phyloP scores from a whole-genome alignment of 768 basidiomycete genomes.

The Amanita exitialis region DNA sequence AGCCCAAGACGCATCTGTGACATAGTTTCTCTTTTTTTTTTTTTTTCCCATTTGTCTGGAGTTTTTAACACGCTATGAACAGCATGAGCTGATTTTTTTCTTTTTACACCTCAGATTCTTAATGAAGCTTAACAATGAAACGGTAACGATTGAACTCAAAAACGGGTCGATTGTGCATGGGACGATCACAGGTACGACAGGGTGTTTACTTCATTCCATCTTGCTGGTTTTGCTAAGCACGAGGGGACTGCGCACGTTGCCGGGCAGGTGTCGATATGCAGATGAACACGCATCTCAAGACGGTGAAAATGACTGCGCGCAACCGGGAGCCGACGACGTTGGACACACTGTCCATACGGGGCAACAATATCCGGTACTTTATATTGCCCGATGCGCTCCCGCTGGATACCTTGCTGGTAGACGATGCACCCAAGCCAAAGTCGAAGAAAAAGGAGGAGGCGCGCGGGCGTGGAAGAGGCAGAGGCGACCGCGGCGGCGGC shows the following conservation, averaged over 20 bases:
- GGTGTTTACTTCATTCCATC: neutral
- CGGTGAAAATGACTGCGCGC: conserved; percentile 91
- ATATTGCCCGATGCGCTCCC: conserved; percentile 97
- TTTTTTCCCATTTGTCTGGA: too few relatives aligned
- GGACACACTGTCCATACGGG: conserved; percentile 88
- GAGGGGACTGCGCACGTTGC: neutral
- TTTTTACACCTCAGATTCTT: conserved; percentile 54
- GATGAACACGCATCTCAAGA: conserved; percentile 99
- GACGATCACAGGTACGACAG: conserved; percentile 90
- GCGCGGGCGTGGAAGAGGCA: conserved; percentile 54
- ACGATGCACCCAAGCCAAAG: conserved; percentile 96
- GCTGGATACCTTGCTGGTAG: conserved; percentile 91
- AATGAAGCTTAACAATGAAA: conserved; percentile 99
- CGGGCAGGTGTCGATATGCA: conserved; percentile 91
- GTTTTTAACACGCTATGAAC: neutral
- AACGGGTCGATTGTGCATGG: conserved; percentile 94
- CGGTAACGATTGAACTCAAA: conserved; percentile 96
- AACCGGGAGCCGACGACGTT: conserved; percentile 82
- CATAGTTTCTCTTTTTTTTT: too few relatives aligned
- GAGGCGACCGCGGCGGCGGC: conserved; percentile 39
- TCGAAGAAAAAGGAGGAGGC: conserved; percentile 80
- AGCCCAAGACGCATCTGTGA: too few relatives aligned
- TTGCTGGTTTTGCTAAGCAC: too few relatives aligned
- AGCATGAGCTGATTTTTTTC: conserved; percentile 3
- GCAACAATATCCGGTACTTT: conserved; percentile 95